phyloP scores from a whole-genome alignment of 441 rosid genomes.

The Syzygium syzygioides region DNA sequence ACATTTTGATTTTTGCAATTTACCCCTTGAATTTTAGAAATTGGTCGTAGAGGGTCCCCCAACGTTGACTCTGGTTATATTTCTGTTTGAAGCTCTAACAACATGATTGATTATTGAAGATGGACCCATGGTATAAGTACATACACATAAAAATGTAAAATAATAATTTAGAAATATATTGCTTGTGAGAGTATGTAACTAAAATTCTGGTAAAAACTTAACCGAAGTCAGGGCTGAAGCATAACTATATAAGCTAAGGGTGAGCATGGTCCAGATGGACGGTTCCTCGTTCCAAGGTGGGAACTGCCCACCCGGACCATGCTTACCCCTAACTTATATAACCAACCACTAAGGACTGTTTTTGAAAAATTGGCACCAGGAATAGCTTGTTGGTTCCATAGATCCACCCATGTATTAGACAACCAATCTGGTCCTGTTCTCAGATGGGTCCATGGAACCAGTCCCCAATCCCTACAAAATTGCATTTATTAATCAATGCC shows the following conservation, averaged over 20 bases:
- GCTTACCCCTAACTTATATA: too few species aligned
- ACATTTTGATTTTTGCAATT: not conserved
- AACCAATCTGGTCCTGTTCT: too few species aligned
- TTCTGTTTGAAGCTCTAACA: not conserved
- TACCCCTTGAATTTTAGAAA: not conserved
- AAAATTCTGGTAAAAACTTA: not conserved
- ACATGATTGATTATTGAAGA: not conserved
- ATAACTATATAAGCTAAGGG: not conserved
- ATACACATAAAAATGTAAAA: not conserved
- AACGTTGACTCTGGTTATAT: not conserved
- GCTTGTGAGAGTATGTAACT: not conserved
- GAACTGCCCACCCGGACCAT: too few species aligned
- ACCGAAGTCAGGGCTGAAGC: not conserved
- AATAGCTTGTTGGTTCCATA: too few species aligned
- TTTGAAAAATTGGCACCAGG: too few species aligned
- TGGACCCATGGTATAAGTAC: not conserved
- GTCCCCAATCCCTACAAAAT: too few species aligned
- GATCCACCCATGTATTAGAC: too few species aligned
- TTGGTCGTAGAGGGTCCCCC: not conserved
- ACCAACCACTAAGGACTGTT: too few species aligned
- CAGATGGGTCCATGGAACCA: too few species aligned
- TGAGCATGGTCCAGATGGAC: too few species aligned
- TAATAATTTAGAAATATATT: not conserved
- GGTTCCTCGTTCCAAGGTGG: too few species aligned
- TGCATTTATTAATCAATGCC: too few species aligned